Evolutionary conservation across 2,329 filamentous ascomycete genomes (phyloP).

Genomic region (Apiospora arundinis): DNA sequence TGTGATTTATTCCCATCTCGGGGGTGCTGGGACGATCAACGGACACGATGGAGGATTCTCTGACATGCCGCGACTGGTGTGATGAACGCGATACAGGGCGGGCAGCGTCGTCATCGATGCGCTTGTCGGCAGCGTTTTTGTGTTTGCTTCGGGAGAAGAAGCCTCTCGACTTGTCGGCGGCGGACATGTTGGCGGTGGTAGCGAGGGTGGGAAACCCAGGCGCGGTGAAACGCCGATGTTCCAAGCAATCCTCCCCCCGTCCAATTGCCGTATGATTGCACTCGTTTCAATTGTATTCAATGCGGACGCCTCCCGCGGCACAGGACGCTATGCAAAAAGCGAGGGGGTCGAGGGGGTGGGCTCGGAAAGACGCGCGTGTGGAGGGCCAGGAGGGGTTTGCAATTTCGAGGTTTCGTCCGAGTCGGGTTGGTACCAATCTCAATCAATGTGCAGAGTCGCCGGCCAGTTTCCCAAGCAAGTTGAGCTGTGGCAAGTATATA

Average conservation of each 20-base stretch:
- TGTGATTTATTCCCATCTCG: constrained; percentile 72
- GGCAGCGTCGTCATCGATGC: constrained; percentile 67
- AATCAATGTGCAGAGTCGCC: neutral
- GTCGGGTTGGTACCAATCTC: neutral
- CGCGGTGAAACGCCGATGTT: constrained; percentile 37
- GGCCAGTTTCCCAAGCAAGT: constrained; percentile 1
- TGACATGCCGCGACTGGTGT: constrained; percentile 72
- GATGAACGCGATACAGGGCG: constrained; percentile 63
- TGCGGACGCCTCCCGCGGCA: constrained; percentile 4
- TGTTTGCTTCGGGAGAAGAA: constrained; percentile 93
- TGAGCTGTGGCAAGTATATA: constrained; percentile 13
- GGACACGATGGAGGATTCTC: constrained; percentile 75
- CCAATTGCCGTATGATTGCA: constrained; percentile 13
- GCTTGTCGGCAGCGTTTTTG: constrained; percentile 68
- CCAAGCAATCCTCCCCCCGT: constrained; percentile 30
- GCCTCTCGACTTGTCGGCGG: constrained; percentile 78
- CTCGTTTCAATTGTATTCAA: constrained; percentile 15
- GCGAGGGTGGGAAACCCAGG: constrained; percentile 22
- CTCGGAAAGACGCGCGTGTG: neutral
- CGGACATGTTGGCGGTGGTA: constrained; percentile 54
- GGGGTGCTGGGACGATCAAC: constrained; percentile 71
- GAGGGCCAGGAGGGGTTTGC: neutral
- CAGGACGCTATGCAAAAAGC: neutral
- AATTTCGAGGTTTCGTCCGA: constrained; percentile 15
- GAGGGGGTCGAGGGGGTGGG: neutral